Percentiles rank a stretch among this genome's conserved stretches.
phyloP scores from a whole-genome alignment of 2,329 filamentous ascomycete species.

The Neonectria punicea region DNA sequence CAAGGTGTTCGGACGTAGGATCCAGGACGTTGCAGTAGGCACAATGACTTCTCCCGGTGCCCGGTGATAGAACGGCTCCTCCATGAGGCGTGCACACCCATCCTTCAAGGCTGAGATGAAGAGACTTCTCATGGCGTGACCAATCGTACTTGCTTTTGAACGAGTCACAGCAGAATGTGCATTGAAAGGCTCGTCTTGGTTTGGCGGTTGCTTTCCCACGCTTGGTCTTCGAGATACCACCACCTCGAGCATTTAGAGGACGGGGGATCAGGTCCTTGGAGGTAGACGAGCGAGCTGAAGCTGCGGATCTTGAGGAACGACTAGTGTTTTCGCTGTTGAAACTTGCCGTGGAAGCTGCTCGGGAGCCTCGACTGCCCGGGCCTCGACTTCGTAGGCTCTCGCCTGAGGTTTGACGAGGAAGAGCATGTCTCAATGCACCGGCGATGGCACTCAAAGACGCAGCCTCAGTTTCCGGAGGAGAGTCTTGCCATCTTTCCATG shows the following conservation, averaged over 20 bases:
- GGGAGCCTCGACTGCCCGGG: constrained; percentile 15
- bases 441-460: constrained; percentile 36
- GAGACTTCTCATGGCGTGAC: constrained; percentile 35
- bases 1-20: constrained; percentile 36
- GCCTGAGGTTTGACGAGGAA: constrained; percentile 21
- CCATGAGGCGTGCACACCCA: constrained; percentile 40
- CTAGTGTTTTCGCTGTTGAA: constrained; percentile 32
- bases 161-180: constrained; percentile 39
- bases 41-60: constrained; percentile 37
- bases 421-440: constrained; percentile 25
- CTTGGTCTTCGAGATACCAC: constrained; percentile 15
- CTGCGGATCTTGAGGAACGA: constrained; percentile 26
- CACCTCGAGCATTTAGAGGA: constrained; percentile 20
- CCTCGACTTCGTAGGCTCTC: constrained; percentile 27
- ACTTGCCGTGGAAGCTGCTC: constrained; percentile 30
- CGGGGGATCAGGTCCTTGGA: constrained; percentile 6
- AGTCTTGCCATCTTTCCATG: constrained; percentile 40
- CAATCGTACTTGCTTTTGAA: constrained; percentile 43
- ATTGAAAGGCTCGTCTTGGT: constrained; percentile 24
- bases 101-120: constrained; percentile 35
- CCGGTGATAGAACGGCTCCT: constrained; percentile 26
- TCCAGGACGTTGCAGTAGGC: constrained; percentile 40
- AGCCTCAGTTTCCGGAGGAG: constrained; percentile 35
- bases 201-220: neutral
- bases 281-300: constrained; percentile 7